Evolutionary conservation across 2,329 filamentous ascomycete species (phyloP).

Genomic region (Colletotrichum sp.): DNA sequence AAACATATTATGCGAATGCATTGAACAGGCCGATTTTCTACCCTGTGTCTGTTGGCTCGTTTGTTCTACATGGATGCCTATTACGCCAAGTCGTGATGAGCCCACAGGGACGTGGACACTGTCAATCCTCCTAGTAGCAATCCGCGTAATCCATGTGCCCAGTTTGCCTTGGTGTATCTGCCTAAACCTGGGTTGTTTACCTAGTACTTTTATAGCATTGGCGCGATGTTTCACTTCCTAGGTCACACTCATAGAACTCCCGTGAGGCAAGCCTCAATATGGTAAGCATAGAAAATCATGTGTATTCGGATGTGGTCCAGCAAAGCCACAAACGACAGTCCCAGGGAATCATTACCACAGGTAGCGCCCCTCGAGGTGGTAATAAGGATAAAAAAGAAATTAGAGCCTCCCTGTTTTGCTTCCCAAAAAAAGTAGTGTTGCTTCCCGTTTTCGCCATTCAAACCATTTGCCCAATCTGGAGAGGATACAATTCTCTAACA

Average conservation of each 20-base stretch:
- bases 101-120: rapidly evolving
- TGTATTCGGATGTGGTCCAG: background rate
- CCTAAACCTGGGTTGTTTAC: rapidly evolving
- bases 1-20: background rate
- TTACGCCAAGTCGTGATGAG: background rate
- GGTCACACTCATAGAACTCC: background rate
- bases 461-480: constrained; percentile 16
- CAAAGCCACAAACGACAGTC: constrained; percentile 4
- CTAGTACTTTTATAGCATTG: background rate
- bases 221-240: background rate
- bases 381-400: background rate
- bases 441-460: constrained; percentile 16
- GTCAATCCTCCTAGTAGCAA: rapidly evolving
- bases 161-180: background rate
- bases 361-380: background rate
- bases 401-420: constrained; percentile 16
- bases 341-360: background rate
- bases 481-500: background rate
- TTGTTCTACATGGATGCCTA: background rate
- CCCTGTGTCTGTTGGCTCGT: background rate
- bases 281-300: background rate
- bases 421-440: constrained; percentile 6
- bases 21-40: background rate
- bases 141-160: background rate
- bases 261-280: background rate